Evolutionary conservation across 345 rosid genomes (phyloP).

Genomic region (Murraya paniculata): DNA sequence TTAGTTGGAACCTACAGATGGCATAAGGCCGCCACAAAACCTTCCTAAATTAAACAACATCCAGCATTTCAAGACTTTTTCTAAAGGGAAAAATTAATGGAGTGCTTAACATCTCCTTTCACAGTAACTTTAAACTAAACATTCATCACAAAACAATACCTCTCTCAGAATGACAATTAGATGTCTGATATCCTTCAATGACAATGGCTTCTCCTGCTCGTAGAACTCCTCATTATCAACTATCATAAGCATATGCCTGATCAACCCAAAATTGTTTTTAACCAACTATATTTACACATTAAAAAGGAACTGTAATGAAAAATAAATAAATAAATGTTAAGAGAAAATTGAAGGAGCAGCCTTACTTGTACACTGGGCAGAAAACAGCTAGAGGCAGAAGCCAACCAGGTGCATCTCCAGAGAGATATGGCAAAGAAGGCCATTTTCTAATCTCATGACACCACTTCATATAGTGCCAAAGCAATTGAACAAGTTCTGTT

Average conservation of each 20-base stretch:
- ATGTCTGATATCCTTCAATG: slow-evolving; percentile 71
- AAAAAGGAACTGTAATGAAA: background rate
- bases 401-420: slow-evolving; percentile 94
- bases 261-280: slow-evolving; percentile 28
- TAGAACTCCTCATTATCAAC: slow-evolving; percentile 97
- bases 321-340: background rate
- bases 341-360: slow-evolving; percentile 2
- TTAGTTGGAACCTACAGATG: background rate
- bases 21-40: background rate
- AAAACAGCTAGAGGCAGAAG: slow-evolving; percentile 88
- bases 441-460: slow-evolving; percentile 87
- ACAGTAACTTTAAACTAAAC: background rate
- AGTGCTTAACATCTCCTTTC: background rate
- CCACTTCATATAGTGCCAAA: slow-evolving; percentile 88
- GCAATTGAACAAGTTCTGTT: slow-evolving; percentile 86
- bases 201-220: slow-evolving; percentile 87
- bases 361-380: slow-evolving; percentile 98
- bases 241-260: slow-evolving; percentile 97
- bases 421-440: slow-evolving; percentile 63
- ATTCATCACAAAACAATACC: slow-evolving; percentile 35
- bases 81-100: background rate
- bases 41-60: slow-evolving; percentile 8
- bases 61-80: slow-evolving; percentile 1
- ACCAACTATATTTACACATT: background rate
- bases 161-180: slow-evolving; percentile 81